Conservation (phyloP, 495 filamentous ascomycete genomes). For the Geoglossum glabrum region DNA sequence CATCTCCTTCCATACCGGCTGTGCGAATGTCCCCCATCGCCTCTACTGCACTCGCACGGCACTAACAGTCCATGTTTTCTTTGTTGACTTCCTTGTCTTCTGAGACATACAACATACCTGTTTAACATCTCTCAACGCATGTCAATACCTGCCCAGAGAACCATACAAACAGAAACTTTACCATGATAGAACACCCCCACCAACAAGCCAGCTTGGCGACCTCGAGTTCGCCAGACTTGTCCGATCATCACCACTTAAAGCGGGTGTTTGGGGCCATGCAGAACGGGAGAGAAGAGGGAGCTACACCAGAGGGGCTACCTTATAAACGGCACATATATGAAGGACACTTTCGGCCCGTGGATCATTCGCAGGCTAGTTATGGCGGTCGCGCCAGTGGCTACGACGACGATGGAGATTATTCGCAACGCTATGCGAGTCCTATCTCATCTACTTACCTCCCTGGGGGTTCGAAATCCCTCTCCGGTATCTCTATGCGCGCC, state of each 20-base stretch:
- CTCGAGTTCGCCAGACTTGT: too few relatives aligned
- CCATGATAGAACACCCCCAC: neutral
- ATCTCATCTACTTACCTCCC: slow-evolving; percentile 22
- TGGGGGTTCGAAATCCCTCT: slow-evolving; percentile 43
- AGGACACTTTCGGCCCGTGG: neutral
- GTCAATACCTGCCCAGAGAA: neutral
- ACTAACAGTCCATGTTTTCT: neutral
- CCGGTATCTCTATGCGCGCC: slow-evolving; percentile 61
- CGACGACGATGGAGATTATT: slow-evolving; percentile 3
- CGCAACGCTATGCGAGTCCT: slow-evolving; percentile 10
- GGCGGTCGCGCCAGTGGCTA: neutral
- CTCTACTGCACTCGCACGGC: too few relatives aligned
- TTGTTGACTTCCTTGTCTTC: neutral
- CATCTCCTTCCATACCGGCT: neutral
- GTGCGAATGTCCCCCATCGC: neutral
- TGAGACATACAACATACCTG: too few relatives aligned
- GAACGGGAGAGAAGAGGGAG: neutral
- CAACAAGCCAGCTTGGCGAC: neutral
- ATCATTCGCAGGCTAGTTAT: neutral
- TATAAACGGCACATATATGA: neutral
- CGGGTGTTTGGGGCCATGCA: neutral
- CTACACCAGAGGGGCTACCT: neutral
- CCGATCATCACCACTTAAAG: neutral
- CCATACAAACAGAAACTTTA: neutral
- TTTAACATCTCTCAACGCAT: too few relatives aligned